A percentile compares a stretch with the other conserved stretches of the same genome.
phyloP scores from a whole-genome alignment of 306 rosid species.

The Lagenaria siceraria region DNA sequence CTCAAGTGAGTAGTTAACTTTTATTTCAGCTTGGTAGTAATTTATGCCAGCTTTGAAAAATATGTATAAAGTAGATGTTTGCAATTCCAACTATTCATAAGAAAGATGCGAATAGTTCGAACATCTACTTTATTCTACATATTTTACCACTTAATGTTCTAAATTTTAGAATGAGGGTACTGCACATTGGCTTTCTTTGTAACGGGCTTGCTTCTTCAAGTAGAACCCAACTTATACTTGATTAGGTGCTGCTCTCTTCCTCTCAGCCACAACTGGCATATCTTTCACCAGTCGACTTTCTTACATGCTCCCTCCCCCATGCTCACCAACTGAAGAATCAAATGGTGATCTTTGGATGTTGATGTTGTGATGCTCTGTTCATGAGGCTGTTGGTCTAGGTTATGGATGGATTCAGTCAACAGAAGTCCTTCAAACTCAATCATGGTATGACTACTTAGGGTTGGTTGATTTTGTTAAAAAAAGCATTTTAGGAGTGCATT shows the following conservation, averaged over 20 bases:
- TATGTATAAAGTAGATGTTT: not conserved
- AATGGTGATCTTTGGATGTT: not conserved
- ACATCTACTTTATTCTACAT: not conserved
- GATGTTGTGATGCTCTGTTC: not conserved
- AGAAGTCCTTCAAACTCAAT: not conserved
- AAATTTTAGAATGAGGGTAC: not conserved
- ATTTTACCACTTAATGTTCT: not conserved
- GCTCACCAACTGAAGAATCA: not conserved
- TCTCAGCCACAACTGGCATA: not conserved
- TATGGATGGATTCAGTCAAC: not conserved
- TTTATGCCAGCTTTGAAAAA: not conserved
- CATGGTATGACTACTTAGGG: not conserved
- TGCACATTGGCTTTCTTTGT: not conserved
- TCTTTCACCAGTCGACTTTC: not conserved
- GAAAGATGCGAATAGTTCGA: not conserved
- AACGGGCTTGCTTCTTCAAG: not conserved
- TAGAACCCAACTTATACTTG: not conserved
- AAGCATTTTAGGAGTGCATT: not conserved
- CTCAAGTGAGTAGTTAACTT: not conserved
- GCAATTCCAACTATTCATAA: not conserved
- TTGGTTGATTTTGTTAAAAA: not conserved
- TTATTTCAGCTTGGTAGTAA: not conserved
- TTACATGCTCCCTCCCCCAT: not conserved
- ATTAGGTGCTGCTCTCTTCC: not conserved
- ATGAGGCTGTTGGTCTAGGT: not conserved